These are phyloP conservation scores for Aspergillus quadrilineatus DNA, from an alignment of 2,329 filamentous ascomycete genomes.

Conservation along the genomic window DNA sequence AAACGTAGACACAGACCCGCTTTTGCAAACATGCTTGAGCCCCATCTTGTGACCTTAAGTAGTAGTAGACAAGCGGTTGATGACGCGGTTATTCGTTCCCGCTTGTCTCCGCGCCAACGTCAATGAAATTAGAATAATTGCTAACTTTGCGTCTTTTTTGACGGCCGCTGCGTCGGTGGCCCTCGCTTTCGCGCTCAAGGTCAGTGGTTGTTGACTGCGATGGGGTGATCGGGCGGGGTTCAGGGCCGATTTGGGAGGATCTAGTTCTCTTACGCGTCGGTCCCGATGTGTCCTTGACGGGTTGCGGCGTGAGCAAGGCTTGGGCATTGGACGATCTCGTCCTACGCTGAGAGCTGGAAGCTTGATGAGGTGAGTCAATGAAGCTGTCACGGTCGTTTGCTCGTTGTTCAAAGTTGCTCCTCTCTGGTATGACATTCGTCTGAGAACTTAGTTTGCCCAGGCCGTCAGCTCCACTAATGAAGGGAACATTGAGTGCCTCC, in stretches of 20 bases:
- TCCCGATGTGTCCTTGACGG: not conserved
- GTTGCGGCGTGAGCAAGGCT: not conserved
- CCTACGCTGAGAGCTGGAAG: conserved; percentile 14
- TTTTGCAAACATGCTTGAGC: not conserved
- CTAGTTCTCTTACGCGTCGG: conserved; percentile 12
- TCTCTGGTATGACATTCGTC: not conserved
- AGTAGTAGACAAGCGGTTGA: not conserved
- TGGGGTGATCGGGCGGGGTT: not conserved
- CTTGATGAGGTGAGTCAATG: not conserved
- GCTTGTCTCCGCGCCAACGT: conserved; percentile 27
- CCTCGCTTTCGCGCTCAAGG: conserved; percentile 1
- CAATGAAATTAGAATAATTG: conserved; percentile 31
- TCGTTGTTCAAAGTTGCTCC: not conserved
- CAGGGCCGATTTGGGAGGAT: conserved; percentile 1
- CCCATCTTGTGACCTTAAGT: not conserved
- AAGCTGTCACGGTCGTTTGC: conserved; percentile 5
- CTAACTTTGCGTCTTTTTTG: conserved; percentile 32
- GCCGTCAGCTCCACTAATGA: conserved; percentile 1
- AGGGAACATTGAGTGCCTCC: conserved; percentile 5
- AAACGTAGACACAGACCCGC: not conserved
- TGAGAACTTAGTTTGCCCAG: conserved; percentile 1
- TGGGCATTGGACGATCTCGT: not conserved
- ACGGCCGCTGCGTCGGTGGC: conserved; percentile 20
- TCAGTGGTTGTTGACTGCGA: conserved; percentile 2
- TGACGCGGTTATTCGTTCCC: conserved; percentile 17